Evolutionary conservation across 176 grass and related monocot species (phyloP), one percentile per base, ranked within the genome.

Genomic region (Saccharum officinarum): DNA sequence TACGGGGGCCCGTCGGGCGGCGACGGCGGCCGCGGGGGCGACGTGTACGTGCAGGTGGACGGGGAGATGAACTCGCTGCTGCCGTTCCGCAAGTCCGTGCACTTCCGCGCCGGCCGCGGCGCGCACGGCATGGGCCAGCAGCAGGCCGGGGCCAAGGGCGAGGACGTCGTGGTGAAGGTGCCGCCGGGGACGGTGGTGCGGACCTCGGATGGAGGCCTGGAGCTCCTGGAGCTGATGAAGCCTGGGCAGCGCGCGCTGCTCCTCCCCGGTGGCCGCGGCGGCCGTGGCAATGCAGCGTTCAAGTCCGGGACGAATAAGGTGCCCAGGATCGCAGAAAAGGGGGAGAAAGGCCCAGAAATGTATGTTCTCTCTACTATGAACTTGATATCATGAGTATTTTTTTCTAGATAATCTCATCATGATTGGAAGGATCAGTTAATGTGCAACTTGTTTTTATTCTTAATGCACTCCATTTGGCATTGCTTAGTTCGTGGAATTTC

Each of bases 281-380:
- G 96, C 16, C 92, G 93, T 0, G 96, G 96, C 16, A 98, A 98
- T 57, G 96, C 96, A 1, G 82, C 96, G 5, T 95, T 98, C 86
- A 98, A 95, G 84, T 85, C 91, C 0, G 96, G 96, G 5, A 94
- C 79, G 70, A 95, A 94, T 76, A 98, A 92, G 78, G 89, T 87
- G 62, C 96, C 96, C 64, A 94, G 84, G 75, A 95, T 98, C 31
- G 93, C 96, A 50, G 96, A 98, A 83, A 95, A 95, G 47, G 96
- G 96, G 80, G 96, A 95, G 87, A 87, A 95, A 78, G 96, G 96
- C 38, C 86, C 91, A 25, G 96, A 94, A 95, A 98, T 98, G 96
- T 98, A 88, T 67, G 91, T 54, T 16, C 39, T 39, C 75, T 47
- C 70, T 73, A 25, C 50, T 65, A 15, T 65, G 12, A 65, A 15